Conservation (phyloP, 2,329 filamentous ascomycete species). For the Beauveria australis region DNA sequence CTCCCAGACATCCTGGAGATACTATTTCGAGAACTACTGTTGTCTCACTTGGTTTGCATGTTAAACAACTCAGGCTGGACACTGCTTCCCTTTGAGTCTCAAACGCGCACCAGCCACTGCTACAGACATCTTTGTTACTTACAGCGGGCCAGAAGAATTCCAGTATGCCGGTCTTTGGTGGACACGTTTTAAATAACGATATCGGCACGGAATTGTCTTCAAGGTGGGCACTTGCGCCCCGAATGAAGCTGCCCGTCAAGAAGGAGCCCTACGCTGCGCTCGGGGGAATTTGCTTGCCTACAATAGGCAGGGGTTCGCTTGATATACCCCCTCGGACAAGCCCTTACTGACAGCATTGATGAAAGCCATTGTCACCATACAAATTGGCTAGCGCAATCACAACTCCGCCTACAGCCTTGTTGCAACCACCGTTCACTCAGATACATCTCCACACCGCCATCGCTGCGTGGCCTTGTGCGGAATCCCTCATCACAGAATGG, state of each 20-base stretch:
- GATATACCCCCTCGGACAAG: background rate
- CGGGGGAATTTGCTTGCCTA: background rate
- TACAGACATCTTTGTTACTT: background rate
- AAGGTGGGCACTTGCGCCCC: background rate
- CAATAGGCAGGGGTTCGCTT: background rate
- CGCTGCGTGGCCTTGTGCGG: background rate
- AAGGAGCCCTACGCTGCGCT: background rate
- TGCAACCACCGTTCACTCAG: background rate
- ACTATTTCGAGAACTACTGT: too few species aligned
- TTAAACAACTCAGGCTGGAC: background rate
- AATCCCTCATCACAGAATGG: background rate
- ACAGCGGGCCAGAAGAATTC: too few species aligned
- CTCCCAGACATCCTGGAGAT: too few species aligned
- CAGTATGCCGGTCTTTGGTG: too few species aligned
- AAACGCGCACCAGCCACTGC: background rate
- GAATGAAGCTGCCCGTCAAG: background rate
- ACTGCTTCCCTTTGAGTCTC: background rate
- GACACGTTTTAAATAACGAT: background rate
- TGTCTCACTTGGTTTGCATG: background rate
- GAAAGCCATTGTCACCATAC: background rate
- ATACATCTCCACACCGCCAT: background rate
- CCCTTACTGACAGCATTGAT: background rate
- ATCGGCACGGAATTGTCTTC: background rate
- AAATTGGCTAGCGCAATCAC: background rate
- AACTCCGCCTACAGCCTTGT: conserved; percentile 3